Evolutionary conservation across 345 rosid genomes (phyloP).

Genomic region (Citrus maxima): DNA sequence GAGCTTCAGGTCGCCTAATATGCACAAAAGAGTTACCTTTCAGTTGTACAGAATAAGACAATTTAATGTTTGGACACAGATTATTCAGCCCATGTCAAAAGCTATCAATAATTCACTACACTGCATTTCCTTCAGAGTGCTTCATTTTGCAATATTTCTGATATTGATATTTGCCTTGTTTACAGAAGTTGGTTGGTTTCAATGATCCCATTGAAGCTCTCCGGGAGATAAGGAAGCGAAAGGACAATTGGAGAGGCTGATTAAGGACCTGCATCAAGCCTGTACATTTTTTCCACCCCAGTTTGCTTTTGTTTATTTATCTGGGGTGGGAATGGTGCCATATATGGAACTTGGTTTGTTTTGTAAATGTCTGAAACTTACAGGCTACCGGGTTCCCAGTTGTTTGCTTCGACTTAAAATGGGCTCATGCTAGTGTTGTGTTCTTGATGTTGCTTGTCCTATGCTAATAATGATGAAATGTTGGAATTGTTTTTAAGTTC

Average conservation of each 20-base stretch:
- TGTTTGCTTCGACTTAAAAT: background rate
- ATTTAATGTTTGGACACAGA: background rate
- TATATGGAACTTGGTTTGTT: background rate
- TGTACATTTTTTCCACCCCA: background rate
- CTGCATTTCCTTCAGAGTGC: background rate
- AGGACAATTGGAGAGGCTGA: constrained; percentile 80
- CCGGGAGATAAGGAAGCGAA: constrained; percentile 53
- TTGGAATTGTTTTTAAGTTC: background rate
- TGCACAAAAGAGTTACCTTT: background rate
- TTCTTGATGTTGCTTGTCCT: background rate
- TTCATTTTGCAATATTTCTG: background rate
- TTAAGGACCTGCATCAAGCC: background rate
- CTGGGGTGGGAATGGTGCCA: background rate
- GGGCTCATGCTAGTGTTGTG: background rate
- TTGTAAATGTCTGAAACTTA: background rate
- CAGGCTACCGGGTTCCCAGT: background rate
- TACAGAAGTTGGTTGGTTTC: constrained; percentile 59
- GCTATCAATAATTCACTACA: background rate
- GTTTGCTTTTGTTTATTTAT: constrained; percentile 1
- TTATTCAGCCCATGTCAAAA: background rate
- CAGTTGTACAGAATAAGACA: background rate
- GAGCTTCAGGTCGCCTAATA: constrained; percentile 46
- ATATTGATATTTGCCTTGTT: background rate
- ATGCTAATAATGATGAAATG: background rate
- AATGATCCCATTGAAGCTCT: constrained; percentile 63